A percentile compares a stretch with the other conserved stretches of the same genome.
phyloP scores from a whole-genome alignment of 495 filamentous ascomycete genomes.

The Amorphotheca resinae region DNA sequence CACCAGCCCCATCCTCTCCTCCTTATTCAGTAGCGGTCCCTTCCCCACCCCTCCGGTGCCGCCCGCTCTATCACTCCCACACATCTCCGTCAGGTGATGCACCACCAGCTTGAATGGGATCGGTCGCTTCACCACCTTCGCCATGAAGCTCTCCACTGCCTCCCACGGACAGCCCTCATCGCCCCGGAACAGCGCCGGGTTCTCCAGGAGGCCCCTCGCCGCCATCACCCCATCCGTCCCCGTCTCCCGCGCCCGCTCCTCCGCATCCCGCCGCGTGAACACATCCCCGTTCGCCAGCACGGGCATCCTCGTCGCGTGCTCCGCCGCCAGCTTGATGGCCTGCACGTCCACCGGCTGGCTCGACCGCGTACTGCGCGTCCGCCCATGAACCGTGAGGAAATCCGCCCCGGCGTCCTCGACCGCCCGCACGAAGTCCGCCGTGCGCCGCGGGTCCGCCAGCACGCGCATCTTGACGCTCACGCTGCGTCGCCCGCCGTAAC shows the following conservation, averaged over 20 bases:
- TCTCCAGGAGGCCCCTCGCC: constrained; percentile 47
- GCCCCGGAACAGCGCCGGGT: constrained; percentile 49
- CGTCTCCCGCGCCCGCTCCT: constrained; percentile 21
- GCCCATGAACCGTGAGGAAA: constrained; percentile 54
- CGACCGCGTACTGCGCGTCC: constrained; percentile 40
- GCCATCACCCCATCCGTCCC: constrained; percentile 45
- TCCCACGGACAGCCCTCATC: constrained; percentile 42
- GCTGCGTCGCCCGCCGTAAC: constrained; percentile 21
- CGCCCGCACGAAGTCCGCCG: constrained; percentile 31
- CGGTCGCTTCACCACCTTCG: constrained; percentile 34
- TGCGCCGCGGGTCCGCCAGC: constrained; percentile 41
- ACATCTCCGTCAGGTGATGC: constrained; percentile 56
- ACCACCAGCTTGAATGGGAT: constrained; percentile 46
- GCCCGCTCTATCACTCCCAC: constrained; percentile 34
- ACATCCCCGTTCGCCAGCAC: constrained; percentile 52
- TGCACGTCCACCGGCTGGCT: constrained; percentile 44
- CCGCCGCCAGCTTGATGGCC: constrained; percentile 41
- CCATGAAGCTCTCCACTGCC: constrained; percentile 45
- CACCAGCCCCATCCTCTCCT: constrained; percentile 38
- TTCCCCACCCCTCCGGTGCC: constrained; percentile 21
- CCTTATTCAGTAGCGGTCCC: constrained; percentile 33
- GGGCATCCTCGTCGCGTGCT: constrained; percentile 37
- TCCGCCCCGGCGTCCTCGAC: constrained; percentile 33
- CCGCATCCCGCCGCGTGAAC: constrained; percentile 32
- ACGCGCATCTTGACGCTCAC: constrained; percentile 57